Evolutionary conservation across 2,329 filamentous ascomycete genomes (phyloP).

Genomic region (Colletotrichum acutatum): DNA sequence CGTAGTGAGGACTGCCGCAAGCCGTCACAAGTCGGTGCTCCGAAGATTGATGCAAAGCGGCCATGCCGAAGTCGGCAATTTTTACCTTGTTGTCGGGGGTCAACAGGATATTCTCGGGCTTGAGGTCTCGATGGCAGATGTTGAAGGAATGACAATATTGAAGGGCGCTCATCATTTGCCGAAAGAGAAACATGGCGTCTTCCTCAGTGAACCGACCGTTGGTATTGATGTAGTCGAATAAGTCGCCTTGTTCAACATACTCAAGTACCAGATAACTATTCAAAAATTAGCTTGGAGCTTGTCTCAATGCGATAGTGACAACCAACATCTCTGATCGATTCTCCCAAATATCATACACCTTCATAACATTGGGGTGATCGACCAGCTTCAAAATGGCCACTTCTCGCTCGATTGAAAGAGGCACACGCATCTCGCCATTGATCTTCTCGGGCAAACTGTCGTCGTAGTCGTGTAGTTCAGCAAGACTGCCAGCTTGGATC

Average conservation of each 20-base stretch:
- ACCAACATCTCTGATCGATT: slow-evolving; percentile 92
- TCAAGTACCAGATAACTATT: slow-evolving; percentile 92
- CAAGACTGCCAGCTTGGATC: slow-evolving; percentile 86
- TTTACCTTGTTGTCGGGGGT: slow-evolving; percentile 83
- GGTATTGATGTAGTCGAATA: slow-evolving; percentile 86
- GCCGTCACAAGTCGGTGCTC: slow-evolving; percentile 86
- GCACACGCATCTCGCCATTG: slow-evolving; percentile 76
- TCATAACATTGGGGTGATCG: slow-evolving; percentile 94
- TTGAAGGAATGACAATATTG: slow-evolving; percentile 94
- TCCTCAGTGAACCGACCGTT: slow-evolving; percentile 81
- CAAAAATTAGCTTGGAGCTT: slow-evolving; percentile 37
- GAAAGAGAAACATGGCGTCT: slow-evolving; percentile 85
- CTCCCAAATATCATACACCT: slow-evolving; percentile 97
- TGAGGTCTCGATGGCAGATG: slow-evolving; percentile 95
- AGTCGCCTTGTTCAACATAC: slow-evolving; percentile 81
- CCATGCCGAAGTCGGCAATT: slow-evolving; percentile 98
- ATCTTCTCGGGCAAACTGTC: slow-evolving; percentile 64
- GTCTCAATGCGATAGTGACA: not conserved
- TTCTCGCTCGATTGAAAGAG: slow-evolving; percentile 90
- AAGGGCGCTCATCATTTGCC: slow-evolving; percentile 92
- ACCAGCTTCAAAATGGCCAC: slow-evolving; percentile 98
- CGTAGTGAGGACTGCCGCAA: slow-evolving; percentile 97
- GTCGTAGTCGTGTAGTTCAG: slow-evolving; percentile 81
- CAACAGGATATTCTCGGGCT: slow-evolving; percentile 95
- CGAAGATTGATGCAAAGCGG: slow-evolving; percentile 84